phyloP scores from a whole-genome alignment of 805 yeast species.

The Kodamaea fukazawae region DNA sequence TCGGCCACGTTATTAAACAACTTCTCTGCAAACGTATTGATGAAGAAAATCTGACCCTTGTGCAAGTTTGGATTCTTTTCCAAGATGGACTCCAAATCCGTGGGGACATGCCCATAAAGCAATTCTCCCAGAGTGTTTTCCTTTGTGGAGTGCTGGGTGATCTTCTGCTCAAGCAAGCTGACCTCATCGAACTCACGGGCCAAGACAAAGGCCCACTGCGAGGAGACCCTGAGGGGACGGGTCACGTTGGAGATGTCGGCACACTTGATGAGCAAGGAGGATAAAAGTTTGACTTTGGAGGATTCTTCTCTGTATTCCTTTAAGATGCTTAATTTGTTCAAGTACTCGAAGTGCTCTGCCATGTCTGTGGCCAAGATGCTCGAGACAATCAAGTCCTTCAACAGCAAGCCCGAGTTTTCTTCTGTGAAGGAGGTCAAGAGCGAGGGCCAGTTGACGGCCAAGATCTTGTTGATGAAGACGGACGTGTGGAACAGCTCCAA shows the following conservation, averaged over 20 bases:
- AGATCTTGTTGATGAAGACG: constrained; percentile 48
- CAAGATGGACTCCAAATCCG: constrained; percentile 43
- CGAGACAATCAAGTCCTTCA: constrained; percentile 31
- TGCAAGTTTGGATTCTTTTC: constrained; percentile 49
- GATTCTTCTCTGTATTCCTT: constrained; percentile 17
- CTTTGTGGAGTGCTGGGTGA: constrained; percentile 12
- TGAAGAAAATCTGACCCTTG: constrained; percentile 79
- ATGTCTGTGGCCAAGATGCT: constrained; percentile 71
- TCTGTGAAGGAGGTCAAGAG: constrained; percentile 39
- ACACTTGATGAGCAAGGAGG: constrained; percentile 78
- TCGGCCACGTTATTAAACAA: constrained; percentile 65
- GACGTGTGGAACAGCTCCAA: constrained; percentile 81
- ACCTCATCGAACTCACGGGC: constrained; percentile 76
- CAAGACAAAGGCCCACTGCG: constrained; percentile 84
- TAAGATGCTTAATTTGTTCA: constrained; percentile 44
- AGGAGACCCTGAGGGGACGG: constrained; percentile 68
- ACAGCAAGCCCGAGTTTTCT: constrained; percentile 14
- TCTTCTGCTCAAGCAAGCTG: constrained; percentile 44
- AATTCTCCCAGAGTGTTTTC: constrained; percentile 12
- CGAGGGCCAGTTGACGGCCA: constrained; percentile 37
- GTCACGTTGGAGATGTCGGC: constrained; percentile 96
- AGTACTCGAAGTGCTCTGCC: constrained; percentile 80
- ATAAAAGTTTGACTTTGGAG: constrained; percentile 42
- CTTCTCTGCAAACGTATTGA: constrained; percentile 73
- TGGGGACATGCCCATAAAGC: constrained; percentile 37